phyloP scores from a whole-genome alignment of 2,329 filamentous ascomycete species.

The Elsinoe ampelina region DNA sequence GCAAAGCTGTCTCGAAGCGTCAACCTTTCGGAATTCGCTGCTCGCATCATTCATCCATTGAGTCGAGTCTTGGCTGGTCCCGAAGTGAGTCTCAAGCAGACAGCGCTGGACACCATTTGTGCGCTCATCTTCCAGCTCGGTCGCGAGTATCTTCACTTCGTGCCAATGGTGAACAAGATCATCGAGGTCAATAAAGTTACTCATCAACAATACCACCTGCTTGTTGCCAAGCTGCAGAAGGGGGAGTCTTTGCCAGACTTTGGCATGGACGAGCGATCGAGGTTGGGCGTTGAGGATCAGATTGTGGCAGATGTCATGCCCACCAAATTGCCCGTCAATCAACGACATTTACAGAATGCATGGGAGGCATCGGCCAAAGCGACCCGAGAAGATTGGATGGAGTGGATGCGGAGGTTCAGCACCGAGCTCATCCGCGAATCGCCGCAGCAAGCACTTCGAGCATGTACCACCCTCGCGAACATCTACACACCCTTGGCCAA shows the following conservation, averaged over 20 bases:
- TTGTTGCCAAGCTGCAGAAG: conserved; percentile 87
- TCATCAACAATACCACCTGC: conserved; percentile 88
- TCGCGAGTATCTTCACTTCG: conserved; percentile 89
- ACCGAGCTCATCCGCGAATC: conserved; percentile 92
- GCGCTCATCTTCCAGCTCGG: conserved; percentile 93
- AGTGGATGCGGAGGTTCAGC: conserved; percentile 96
- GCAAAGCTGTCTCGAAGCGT: conserved; percentile 91
- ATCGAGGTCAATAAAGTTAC: conserved; percentile 71
- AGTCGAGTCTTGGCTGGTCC: conserved; percentile 67
- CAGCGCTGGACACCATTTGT: conserved; percentile 87
- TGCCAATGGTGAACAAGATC: conserved; percentile 81
- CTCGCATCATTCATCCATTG: conserved; percentile 90
- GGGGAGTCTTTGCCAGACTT: conserved; percentile 91
- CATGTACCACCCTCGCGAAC: conserved; percentile 83
- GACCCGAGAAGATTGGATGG: conserved; percentile 97
- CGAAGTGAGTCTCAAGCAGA: conserved; percentile 64
- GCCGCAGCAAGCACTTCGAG: conserved; percentile 86
- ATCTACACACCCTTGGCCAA: conserved; percentile 85
- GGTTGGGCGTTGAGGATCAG: conserved; percentile 64
- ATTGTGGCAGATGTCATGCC: conserved; percentile 52
- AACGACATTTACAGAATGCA: conserved; percentile 90
- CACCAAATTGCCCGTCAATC: conserved; percentile 95
- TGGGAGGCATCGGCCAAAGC: conserved; percentile 97
- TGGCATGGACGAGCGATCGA: conserved; percentile 74
- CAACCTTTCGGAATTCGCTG: conserved; percentile 93